Base-by-base conservation (phyloP, 768 basidiomycete genomes). In the Tylopilus balloui region DNA sequence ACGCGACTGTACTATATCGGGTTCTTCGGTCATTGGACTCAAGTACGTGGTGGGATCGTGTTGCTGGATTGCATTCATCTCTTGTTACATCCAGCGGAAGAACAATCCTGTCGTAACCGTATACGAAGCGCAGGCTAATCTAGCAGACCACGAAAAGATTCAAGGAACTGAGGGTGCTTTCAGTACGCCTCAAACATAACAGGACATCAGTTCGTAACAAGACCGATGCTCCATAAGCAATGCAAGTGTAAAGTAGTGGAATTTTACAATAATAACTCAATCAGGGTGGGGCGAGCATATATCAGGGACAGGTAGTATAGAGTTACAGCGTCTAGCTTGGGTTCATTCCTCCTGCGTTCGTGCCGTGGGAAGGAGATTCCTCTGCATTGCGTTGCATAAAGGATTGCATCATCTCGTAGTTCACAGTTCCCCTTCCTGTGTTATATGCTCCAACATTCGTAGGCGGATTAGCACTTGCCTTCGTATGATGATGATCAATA, bases 121-220 rank as follows among this genome's bases (percentile, higher is more conserved):
- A 12, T 96, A 95, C 58, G 93, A 96, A 67, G 70, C 87, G 0
- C 86, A 88, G 55, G 88, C 93, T 9, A 92, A 92, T 55, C 71
- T 87, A 25, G 87, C 90, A 1, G 93, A 95, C 63, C 93, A 95
- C 56, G 76, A 82, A 52, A 92, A 90, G 69, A 86, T 92, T 41
- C 83, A 81, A 59, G 89, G 90, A n/a, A 83, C 78, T 38, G 83
- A 84, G 29, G 81, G 82, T 9, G 74, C 72, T 51, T 72, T 80
- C 54, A 79, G 68, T 51, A 64, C 73, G 31, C 73, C 80, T 7
- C 75, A 75, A 52, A 62, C 58, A 35, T 71, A 38, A 52, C 20
- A 24, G 38, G 41, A 15, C 9, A 47, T 44, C 32, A 24, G 24
- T 36, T 24, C 25, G 15, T 17, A 46, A 20, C 21, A 19, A 25